Percentiles rank a stretch among this genome's conserved stretches.
Evolutionary conservation across 768 basidiomycete species (phyloP).

Genomic region (Russula earlei): DNA sequence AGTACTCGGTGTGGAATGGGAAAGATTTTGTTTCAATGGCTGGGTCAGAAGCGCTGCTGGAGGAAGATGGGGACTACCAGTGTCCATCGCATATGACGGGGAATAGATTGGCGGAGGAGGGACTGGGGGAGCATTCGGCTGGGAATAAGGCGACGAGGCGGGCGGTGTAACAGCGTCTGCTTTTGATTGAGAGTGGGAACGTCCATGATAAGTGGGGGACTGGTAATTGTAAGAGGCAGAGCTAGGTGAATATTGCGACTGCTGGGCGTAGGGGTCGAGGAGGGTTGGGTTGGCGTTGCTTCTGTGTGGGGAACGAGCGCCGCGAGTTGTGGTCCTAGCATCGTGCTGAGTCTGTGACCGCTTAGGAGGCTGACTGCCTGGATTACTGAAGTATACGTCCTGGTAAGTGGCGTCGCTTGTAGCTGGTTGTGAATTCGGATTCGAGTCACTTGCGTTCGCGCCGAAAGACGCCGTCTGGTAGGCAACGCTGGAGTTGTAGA

Average conservation of each 20-base stretch:
- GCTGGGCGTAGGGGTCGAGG: slow-evolving; percentile 65
- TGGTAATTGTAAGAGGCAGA: slow-evolving; percentile 40
- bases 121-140: slow-evolving; percentile 32
- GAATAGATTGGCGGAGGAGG: slow-evolving; percentile 33
- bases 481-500: slow-evolving; percentile 48
- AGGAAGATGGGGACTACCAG: slow-evolving; percentile 49
- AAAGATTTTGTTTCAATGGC: slow-evolving; percentile 39
- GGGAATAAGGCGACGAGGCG: slow-evolving; percentile 48
- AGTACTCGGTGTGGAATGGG: slow-evolving; percentile 59
- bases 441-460: slow-evolving; percentile 23
- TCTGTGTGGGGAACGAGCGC: slow-evolving; percentile 56
- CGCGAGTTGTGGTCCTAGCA: slow-evolving; percentile 36
- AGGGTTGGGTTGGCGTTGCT: slow-evolving; percentile 35
- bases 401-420: slow-evolving; percentile 36
- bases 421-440: slow-evolving; percentile 27
- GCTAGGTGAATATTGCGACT: slow-evolving; percentile 57
- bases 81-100: slow-evolving; percentile 52
- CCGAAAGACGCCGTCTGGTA: slow-evolving; percentile 45
- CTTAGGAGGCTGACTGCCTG: slow-evolving; percentile 42
- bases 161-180: slow-evolving; percentile 20
- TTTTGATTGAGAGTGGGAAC: slow-evolving; percentile 47
- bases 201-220: slow-evolving; percentile 32
- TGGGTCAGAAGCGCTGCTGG: slow-evolving; percentile 43
- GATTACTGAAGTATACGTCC: slow-evolving; percentile 54
- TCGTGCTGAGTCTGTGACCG: slow-evolving; percentile 48